Evolutionary conservation across 441 rosid species (phyloP), one percentile per base, ranked within the genome.

Genomic region (Adansonia madagascariensis): DNA sequence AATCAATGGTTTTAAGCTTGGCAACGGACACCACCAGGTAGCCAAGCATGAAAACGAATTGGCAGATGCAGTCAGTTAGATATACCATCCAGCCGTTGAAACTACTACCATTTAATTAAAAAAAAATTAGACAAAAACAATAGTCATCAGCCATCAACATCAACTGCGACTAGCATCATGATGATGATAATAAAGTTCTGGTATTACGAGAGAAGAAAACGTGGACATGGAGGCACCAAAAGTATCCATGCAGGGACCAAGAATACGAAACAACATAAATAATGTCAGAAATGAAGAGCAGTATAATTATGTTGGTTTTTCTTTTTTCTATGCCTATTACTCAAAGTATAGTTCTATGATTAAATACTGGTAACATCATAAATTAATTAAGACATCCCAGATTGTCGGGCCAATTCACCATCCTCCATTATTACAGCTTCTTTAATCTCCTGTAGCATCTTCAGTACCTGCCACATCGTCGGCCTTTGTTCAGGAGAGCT

Each of bases 391-490:
- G 81, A 52, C 74, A 61, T 69, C 41, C 75, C 84, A 75, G 72
- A 22, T 46, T 18, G 84, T 46, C 75, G 78, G 82, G 85, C 91
- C 86, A 76, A 52, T 68, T 82, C 90, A 60, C 80, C 76, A 12
- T 87, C 91, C 63, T 91, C 95, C 79, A 75, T 85, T 49, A 83
- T 62, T 56, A 81, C 91, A 6, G 80, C 90, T 68, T 91, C 97
- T 82, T 93, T 95, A 76, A 95, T 90, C 87, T 91, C 94, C 61
- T 92, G 98, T 72, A 93, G 79, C 98, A 91, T 90, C 90, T 92
- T 92, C 85, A 93, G 75, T 8, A 93, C 96, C 79, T 91, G 98
- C 97, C 98, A 92, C 99, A 92, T 92, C 0, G 95, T 90, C 0
- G 99, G 98, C 77, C 99, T 85, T 79, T 92, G 98, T 57, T 95